Evolutionary conservation across 352 stramenopile genomes (phyloP), one percentile per base, ranked within the genome.

Genomic region (Pythium coloratum): DNA sequence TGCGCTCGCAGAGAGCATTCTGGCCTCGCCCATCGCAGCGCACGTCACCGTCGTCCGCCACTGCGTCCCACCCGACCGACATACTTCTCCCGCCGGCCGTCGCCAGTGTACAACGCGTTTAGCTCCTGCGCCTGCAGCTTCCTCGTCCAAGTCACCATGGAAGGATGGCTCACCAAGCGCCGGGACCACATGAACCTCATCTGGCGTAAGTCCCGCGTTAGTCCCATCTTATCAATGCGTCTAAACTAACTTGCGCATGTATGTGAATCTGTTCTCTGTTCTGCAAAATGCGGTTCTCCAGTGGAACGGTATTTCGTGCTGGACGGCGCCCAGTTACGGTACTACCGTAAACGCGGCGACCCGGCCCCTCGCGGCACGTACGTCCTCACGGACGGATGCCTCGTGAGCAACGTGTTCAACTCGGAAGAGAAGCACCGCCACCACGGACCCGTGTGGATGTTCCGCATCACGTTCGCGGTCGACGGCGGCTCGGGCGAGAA

Each of bases 121-220:
- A 30, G 28, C 28, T 30, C 28, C 28, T 44, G 38, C 13, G 38
- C 38, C 34, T 44, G 10, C 10, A 18, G 5, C 38, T n/a, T 18
- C 38, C 34, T 13, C 34, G 20, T 30, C 30, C 26, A 18, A 32
- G 18, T 10, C 44, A 80, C 57, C 53, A 95, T 95, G 88, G 86
- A 95, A 66, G 88, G 88, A 71, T 95, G 88, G 88, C 81, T 95
- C 64, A 94, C 88, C 42, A 94, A 94, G 80, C 86, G 88, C 53
- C 84, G 88, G 40, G 88, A 95, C 70, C 88, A 95, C 78, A 95
- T 95, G 88, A 95, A 95, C 73, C 81, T 95, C 69, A 95, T 95
- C 72, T 95, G 88, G 88, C 73, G 88, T 95, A 86, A 71, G 83
- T 75, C 3, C 20, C 33, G 16, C 47, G 14, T 54, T 30, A 33